A percentile compares a stretch with the other conserved stretches of the same genome.
These are phyloP conservation scores for Suillus occidentalis DNA, from an alignment of 768 basidiomycete genomes.

Conservation along the genomic window DNA sequence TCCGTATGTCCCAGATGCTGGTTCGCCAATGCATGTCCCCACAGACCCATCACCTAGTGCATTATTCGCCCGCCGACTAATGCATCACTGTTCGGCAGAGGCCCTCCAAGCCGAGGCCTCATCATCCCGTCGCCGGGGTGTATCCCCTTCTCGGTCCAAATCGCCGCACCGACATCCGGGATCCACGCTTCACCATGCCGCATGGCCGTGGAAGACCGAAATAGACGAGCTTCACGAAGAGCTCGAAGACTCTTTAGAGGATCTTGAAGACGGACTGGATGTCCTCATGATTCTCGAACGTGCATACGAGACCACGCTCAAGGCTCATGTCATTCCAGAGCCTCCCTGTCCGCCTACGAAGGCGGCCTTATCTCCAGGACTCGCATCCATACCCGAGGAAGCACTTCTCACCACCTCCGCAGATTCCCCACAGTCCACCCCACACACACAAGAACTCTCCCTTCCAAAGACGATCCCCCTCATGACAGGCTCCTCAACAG, in stretches of 20 bases:
- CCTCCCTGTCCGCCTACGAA: constrained; percentile 18
- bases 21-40: constrained; percentile 33
- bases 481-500: constrained; percentile 65
- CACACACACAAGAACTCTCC: constrained; percentile 18
- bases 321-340: constrained; percentile 51
- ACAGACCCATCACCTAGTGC: constrained; percentile 45
- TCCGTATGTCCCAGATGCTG: constrained; percentile 15
- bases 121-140: constrained; percentile 18
- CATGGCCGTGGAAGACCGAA: constrained; percentile 32
- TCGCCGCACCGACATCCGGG: constrained; percentile 43
- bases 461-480: constrained; percentile 39
- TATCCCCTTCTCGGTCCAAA: constrained; percentile 41
- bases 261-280: constrained; percentile 69
- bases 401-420: constrained; percentile 9
- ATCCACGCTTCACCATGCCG: constrained; percentile 23
- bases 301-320: constrained; percentile 66
- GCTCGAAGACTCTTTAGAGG: constrained; percentile 49
- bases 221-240: constrained; percentile 45
- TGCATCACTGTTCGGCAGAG: constrained; percentile 81
- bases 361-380: constrained; percentile 13
- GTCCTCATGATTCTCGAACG: constrained; percentile 67
- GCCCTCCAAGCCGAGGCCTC: constrained; percentile 21
- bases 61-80: constrained; percentile 74
- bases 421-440: background rate
- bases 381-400: constrained; percentile 25